Evolutionary conservation across 2,329 filamentous ascomycete genomes (phyloP), one percentile per base, ranked within the genome.

Genomic region (Iodosphaeria phyllophila): DNA sequence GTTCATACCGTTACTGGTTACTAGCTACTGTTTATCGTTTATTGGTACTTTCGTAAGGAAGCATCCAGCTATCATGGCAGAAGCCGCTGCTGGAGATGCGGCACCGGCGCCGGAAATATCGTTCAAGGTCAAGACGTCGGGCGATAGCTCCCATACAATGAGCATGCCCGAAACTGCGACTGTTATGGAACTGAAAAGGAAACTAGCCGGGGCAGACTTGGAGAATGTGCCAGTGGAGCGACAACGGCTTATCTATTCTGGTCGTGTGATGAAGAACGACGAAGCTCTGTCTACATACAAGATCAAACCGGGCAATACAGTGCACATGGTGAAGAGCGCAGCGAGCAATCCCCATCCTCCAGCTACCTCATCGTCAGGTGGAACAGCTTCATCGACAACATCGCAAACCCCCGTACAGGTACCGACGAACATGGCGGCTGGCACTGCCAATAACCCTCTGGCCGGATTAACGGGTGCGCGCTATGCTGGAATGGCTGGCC

Each of bases 101-200:
- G 46, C 56, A 41, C 63, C 69, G 40, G 79, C 84, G 43, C 56
- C 73, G 42, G 73, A 84, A 41, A 58, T 98, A 55, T 92, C 79
- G 49, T 95, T 98, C 68, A 89, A 83, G 56, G 74, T 98, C 53
- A 98, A 95, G 60, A 79, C 80, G n/a, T 84, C 82, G n/a, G 76
- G 74, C 40, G 84, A 93, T 46, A 72, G 68, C 47, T 82, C 77
- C 50, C 84, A 82, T 45, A 73, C 67, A 26, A 59, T 98, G 46
- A 91, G 82, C 28, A 73, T 95, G 43, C 53, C 76, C 29, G 64
- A 76, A 35, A 66, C 69, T 18, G 79, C 75, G 24, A 77, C 75
- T 6, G 75, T 95, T 21, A 61, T 68, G 29, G 83, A 93, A 32
- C 66, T 98, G 39, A 98, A 98, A 64, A 67, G 65, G 33, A 92